Evolutionary conservation across 805 yeast species (phyloP).

Genomic region (Allodekkera sacchari): DNA sequence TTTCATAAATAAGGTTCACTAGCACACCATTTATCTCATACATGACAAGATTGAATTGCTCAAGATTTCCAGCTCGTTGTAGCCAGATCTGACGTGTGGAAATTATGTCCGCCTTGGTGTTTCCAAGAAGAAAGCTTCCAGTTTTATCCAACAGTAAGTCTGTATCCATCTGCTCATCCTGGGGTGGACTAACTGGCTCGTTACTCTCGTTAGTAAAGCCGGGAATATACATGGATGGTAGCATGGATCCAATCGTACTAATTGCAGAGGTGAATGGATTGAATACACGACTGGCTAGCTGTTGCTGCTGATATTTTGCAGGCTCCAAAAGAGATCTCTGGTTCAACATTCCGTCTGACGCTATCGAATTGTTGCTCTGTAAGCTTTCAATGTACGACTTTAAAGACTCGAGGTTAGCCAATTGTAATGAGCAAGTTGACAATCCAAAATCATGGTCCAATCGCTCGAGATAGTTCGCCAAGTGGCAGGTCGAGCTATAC

Average conservation of each 20-base stretch:
- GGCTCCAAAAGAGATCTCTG: slow-evolving; percentile 24
- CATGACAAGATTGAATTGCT: slow-evolving; percentile 12
- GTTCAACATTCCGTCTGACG: slow-evolving; percentile 15
- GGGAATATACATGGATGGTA: not conserved
- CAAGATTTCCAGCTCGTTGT: slow-evolving; percentile 1
- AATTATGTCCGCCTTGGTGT: slow-evolving; percentile 12
- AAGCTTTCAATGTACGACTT: slow-evolving; percentile 12
- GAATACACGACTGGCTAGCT: slow-evolving; percentile 19
- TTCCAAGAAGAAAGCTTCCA: slow-evolving; percentile 21
- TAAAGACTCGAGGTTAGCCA: slow-evolving; percentile 20
- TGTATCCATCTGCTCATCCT: not conserved
- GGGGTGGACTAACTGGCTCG: no score
- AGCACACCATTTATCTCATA: slow-evolving; percentile 25
- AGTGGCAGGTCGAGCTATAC: slow-evolving; percentile 11
- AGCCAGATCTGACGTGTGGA: slow-evolving; percentile 9
- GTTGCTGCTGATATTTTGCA: slow-evolving; percentile 20
- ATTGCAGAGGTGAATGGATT: slow-evolving; percentile 21
- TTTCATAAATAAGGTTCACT: slow-evolving; percentile 14
- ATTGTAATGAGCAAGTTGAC: slow-evolving; percentile 17
- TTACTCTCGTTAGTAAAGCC: not conserved
- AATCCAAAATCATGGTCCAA: slow-evolving; percentile 19
- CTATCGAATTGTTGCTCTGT: slow-evolving; percentile 11
- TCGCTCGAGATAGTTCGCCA: slow-evolving; percentile 18
- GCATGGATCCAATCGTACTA: slow-evolving; percentile 14
- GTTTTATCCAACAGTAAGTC: slow-evolving; percentile 6